phyloP scores from a whole-genome alignment of 352 stramenopile genomes.

The Phytophthora ramorum region DNA sequence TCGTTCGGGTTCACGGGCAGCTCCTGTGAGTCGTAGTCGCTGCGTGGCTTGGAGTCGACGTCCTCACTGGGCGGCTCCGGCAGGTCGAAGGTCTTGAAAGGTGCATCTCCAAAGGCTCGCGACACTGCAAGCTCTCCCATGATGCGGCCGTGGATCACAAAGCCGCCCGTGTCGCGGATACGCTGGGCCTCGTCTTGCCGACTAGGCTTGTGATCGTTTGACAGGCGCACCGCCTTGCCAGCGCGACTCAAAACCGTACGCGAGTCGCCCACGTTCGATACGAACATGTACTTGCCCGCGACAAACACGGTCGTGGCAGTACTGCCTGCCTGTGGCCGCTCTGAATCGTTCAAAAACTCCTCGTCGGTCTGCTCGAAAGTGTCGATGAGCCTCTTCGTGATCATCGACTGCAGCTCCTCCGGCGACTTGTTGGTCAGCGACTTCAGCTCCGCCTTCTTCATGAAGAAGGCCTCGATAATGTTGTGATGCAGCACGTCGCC shows the following conservation, averaged over 20 bases:
- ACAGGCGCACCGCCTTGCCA: constrained; percentile 90
- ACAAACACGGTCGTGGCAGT: constrained; percentile 96
- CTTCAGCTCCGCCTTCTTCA: constrained; percentile 53
- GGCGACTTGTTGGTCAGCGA: constrained; percentile 38
- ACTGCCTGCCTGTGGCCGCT: constrained; percentile 87
- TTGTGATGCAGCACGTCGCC: constrained; percentile 77
- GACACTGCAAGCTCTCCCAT: constrained; percentile 93
- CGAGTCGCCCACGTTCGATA: constrained; percentile 97
- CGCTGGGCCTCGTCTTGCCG: constrained; percentile 93
- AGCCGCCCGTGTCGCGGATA: constrained; percentile 93
- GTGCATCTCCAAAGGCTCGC: constrained; percentile 91
- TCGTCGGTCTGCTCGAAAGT: constrained; percentile 81
- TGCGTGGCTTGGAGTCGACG: constrained; percentile 57
- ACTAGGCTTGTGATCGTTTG: constrained; percentile 97
- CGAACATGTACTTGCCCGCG: constrained; percentile 92
- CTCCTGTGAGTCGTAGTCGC: constrained; percentile 81
- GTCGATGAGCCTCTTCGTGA: constrained; percentile 53
- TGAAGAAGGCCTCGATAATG: constrained; percentile 66
- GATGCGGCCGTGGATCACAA: constrained; percentile 92
- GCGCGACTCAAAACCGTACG: constrained; percentile 93
- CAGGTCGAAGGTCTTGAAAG: constrained; percentile 95
- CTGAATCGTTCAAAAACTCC: constrained; percentile 70
- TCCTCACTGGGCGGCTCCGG: constrained; percentile 49
- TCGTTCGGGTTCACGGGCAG: constrained; percentile 85
- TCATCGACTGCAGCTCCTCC: constrained; percentile 56